Percentiles rank a stretch among this genome's conserved stretches.
phyloP scores from a whole-genome alignment of 345 rosid genomes.

The Rhodamnia rubescens region DNA sequence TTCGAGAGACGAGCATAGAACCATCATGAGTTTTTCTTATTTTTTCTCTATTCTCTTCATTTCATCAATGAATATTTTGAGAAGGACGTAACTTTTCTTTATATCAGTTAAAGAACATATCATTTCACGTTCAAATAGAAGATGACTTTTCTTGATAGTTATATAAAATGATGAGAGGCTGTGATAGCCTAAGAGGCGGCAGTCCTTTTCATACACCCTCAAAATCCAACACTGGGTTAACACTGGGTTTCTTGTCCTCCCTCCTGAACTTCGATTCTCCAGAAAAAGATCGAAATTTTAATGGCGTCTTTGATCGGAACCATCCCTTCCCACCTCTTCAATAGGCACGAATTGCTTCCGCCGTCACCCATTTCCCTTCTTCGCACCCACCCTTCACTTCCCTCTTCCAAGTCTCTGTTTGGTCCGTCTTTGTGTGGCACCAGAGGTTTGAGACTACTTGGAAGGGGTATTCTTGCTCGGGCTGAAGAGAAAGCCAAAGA shows the following conservation, averaged over 20 bases:
- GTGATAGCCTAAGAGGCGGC: too few species aligned
- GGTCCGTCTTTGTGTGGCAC: slow-evolving; percentile 21
- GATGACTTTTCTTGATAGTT: too few species aligned
- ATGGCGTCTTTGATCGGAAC: slow-evolving; percentile 55
- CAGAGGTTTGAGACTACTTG: slow-evolving; percentile 28
- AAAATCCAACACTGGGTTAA: too few species aligned
- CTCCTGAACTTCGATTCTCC: neutral
- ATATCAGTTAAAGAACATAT: too few species aligned
- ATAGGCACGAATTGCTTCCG: slow-evolving; percentile 2
- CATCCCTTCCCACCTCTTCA: slow-evolving; percentile 15
- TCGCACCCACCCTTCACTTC: slow-evolving; percentile 4
- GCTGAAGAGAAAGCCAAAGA: slow-evolving; percentile 68
- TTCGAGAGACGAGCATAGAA: too few species aligned
- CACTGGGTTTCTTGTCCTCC: neutral
- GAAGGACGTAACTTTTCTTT: too few species aligned
- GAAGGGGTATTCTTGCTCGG: slow-evolving; percentile 37
- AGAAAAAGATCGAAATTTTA: neutral
- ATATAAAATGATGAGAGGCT: too few species aligned
- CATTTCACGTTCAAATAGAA: too few species aligned
- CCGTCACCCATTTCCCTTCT: slow-evolving; percentile 5
- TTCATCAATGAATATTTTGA: too few species aligned
- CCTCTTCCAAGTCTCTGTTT: slow-evolving; percentile 13
- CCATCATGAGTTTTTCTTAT: too few species aligned
- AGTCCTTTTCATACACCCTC: too few species aligned
- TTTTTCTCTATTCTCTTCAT: too few species aligned